These are phyloP conservation scores for Trichoderma sp. DNA, from an alignment of 2,329 filamentous ascomycete species.

Conservation along the genomic window DNA sequence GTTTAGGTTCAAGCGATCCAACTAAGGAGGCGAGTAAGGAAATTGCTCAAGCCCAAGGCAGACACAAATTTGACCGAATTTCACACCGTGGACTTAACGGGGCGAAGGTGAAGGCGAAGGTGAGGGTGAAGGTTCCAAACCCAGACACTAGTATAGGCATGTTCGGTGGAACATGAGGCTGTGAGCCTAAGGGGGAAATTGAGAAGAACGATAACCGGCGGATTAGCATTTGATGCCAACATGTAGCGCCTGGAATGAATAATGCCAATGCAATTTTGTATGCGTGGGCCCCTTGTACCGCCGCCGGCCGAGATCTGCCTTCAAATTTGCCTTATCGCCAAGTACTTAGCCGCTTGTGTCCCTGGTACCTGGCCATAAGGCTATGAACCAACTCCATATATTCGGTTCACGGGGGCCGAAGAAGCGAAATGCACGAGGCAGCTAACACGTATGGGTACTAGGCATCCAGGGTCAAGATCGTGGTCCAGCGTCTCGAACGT, in stretches of 20 bases:
- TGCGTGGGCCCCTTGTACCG: neutral
- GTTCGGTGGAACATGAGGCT: neutral
- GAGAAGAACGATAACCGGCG: neutral
- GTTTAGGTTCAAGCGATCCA: conserved; percentile 25
- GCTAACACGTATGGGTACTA: neutral
- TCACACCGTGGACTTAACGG: neutral
- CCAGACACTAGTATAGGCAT: neutral
- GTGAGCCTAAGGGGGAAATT: neutral
- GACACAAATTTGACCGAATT: neutral
- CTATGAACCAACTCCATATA: neutral
- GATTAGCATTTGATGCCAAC: neutral
- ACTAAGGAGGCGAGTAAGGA: neutral
- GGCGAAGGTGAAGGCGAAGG: neutral
- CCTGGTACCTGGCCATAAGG: neutral
- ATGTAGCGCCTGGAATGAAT: conserved; percentile 7
- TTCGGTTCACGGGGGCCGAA: neutral
- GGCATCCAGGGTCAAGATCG: neutral
- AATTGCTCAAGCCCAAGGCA: neutral
- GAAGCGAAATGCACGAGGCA: neutral
- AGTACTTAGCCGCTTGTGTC: neutral
- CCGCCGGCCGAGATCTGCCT: neutral
- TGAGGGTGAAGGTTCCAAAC: neutral
- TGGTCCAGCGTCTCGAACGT: neutral
- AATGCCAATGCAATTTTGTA: neutral
- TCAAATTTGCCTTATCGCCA: neutral